Percentiles rank a stretch among this genome's conserved stretches.
Evolutionary conservation across 768 basidiomycete species (phyloP).

Genomic region (Suillus paluster): DNA sequence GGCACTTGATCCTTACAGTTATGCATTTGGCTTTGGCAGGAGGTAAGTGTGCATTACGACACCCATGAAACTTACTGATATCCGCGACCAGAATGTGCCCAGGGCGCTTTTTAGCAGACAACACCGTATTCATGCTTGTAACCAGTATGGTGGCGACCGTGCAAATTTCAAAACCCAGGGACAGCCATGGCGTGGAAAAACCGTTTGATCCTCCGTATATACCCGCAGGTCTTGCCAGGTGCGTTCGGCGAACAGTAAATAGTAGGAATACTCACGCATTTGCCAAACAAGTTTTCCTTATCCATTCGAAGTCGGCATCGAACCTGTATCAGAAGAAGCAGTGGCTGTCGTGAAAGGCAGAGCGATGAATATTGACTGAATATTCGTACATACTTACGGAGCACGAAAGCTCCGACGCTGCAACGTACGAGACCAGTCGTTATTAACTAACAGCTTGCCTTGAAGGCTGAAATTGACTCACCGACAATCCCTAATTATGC

Average conservation of each 20-base stretch:
- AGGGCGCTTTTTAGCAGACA: conserved; percentile 8
- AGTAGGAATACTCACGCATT: not conserved
- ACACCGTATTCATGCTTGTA: conserved; percentile 8
- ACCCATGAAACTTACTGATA: not conserved
- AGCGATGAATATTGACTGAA: not conserved
- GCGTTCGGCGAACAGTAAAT: not conserved
- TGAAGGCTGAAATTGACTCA: not conserved
- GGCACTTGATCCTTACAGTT: conserved; percentile 8
- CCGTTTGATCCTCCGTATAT: conserved; percentile 6
- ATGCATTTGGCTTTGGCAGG: conserved; percentile 12
- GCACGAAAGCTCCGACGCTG: not conserved
- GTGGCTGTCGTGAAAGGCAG: conserved; percentile 14
- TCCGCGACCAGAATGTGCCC: conserved; percentile 1
- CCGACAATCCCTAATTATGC: not conserved
- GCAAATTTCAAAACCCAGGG: conserved; percentile 4
- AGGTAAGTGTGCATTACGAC: not conserved
- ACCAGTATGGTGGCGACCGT: conserved; percentile 1
- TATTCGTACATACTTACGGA: not conserved
- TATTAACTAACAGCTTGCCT: not conserved
- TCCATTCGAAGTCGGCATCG: conserved; percentile 16
- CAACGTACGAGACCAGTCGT: not conserved
- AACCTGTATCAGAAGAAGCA: conserved; percentile 14
- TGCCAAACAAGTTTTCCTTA: conserved; percentile 11
- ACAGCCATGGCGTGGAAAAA: not conserved
- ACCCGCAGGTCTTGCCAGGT: conserved; percentile 2